A percentile compares a stretch with the other conserved stretches of the same genome.
Conservation (phyloP, 164 flowering plant species). For the Dillenia suffruticosa region DNA sequence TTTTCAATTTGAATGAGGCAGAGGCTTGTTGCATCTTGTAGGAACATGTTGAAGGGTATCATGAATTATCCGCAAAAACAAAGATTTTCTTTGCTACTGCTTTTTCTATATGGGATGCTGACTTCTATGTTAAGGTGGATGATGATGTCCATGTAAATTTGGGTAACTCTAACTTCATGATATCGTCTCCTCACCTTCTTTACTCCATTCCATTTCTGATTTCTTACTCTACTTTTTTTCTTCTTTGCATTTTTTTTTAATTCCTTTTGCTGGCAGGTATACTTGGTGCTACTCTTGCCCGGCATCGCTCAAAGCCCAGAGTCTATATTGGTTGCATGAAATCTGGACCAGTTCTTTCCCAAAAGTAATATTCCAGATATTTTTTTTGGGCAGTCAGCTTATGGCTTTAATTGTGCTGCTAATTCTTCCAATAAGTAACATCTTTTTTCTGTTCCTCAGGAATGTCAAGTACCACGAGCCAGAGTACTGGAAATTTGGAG, state of each 20-base stretch:
- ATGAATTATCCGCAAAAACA: slow-evolving; percentile 92
- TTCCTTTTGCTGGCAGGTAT: slow-evolving; percentile 43
- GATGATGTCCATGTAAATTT: slow-evolving; percentile 98
- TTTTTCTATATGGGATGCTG: slow-evolving; percentile 93
- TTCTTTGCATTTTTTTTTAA: background rate
- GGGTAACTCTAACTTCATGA: slow-evolving; percentile 34
- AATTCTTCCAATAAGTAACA: background rate
- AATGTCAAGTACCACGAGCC: slow-evolving; percentile 88
- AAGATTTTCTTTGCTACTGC: slow-evolving; percentile 87
- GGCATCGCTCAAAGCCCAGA: slow-evolving; percentile 80
- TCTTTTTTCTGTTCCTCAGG: slow-evolving; percentile 24
- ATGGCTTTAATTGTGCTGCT: background rate
- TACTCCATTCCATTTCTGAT: background rate
- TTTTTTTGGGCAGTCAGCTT: background rate
- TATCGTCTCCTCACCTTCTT: background rate
- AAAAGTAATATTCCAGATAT: slow-evolving; percentile 46
- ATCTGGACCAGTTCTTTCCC: slow-evolving; percentile 91
- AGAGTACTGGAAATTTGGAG: slow-evolving; percentile 92
- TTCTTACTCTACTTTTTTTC: background rate
- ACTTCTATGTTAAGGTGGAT: slow-evolving; percentile 89
- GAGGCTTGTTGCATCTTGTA: slow-evolving; percentile 19
- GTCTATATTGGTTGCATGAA: slow-evolving; percentile 95
- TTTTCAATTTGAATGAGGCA: background rate
- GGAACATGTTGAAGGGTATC: slow-evolving; percentile 97
- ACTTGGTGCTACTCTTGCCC: slow-evolving; percentile 78